phyloP scores from a whole-genome alignment of 2,329 filamentous ascomycete species.

The Fusarium devonianum region DNA sequence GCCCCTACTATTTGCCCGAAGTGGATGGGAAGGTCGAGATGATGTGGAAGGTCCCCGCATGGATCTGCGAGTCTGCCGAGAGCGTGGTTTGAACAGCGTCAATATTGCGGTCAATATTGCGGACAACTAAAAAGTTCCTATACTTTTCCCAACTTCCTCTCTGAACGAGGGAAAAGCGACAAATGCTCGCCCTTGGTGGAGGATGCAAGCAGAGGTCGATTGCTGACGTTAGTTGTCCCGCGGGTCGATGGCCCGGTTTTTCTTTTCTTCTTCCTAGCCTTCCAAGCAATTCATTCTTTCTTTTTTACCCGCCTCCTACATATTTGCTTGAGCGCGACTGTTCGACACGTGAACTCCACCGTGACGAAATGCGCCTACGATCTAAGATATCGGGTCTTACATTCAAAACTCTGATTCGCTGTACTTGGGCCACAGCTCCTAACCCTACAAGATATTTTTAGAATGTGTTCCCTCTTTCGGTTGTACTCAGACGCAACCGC shows the following conservation, averaged over 20 bases:
- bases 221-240: too few relatives aligned
- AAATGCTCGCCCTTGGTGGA: conserved; percentile 4
- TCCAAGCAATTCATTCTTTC: too few relatives aligned
- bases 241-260: too few relatives aligned
- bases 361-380: conserved; percentile 23
- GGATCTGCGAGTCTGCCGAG: conserved; percentile 28
- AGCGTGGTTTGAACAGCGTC: conserved; percentile 30
- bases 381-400: conserved; percentile 5
- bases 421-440: conserved; percentile 13
- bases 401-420: conserved; percentile 28
- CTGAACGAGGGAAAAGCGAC: background rate
- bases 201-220: background rate
- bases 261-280: too few relatives aligned
- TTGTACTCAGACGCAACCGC: background rate
- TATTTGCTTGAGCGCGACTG: too few relatives aligned
- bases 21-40: conserved; percentile 14
- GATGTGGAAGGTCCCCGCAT: conserved; percentile 25
- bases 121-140: conserved; percentile 28
- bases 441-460: conserved; percentile 33
- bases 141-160: conserved; percentile 10
- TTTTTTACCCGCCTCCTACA: too few relatives aligned
- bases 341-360: conserved; percentile 19
- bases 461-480: conserved; percentile 25
- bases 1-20: conserved; percentile 26
- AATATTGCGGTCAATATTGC: conserved; percentile 28